Evolutionary conservation across 305 asterid genomes (phyloP).

Genomic region (Euphrasia arctica): DNA sequence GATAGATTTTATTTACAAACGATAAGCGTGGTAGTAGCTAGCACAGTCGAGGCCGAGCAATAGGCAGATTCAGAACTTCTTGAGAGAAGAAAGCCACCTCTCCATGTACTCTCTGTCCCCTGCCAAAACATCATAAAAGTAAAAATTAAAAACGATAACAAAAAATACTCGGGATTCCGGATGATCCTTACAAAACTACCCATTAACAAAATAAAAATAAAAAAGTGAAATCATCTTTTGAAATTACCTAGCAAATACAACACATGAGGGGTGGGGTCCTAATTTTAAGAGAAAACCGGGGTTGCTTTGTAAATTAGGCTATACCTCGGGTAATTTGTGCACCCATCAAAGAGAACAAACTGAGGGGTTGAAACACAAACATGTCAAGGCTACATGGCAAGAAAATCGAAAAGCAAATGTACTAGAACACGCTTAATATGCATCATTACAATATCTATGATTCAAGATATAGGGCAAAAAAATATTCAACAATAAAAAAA

Average conservation of each 20-base stretch:
- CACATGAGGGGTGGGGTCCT: too few relatives aligned
- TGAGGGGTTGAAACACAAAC: conserved; percentile 3
- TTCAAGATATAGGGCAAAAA: conserved; percentile 19
- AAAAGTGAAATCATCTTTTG: too few relatives aligned
- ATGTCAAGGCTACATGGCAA: conserved; percentile 6
- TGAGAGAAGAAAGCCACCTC: conserved; percentile 74
- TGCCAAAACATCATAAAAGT: conserved; percentile 21
- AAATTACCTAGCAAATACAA: too few relatives aligned
- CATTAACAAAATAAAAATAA: too few relatives aligned
- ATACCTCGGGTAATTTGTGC: background rate
- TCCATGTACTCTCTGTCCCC: conserved; percentile 58
- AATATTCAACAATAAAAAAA: background rate
- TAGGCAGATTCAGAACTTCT: conserved; percentile 41
- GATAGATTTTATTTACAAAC: conserved; percentile 2
- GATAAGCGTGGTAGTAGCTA: conserved; percentile 17
- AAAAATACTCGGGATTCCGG: background rate
- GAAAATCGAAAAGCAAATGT: background rate
- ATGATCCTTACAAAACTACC: too few relatives aligned
- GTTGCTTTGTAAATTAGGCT: background rate
- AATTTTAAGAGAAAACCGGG: background rate
- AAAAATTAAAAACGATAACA: background rate
- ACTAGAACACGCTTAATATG: background rate
- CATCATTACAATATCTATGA: background rate
- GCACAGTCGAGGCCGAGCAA: conserved; percentile 16
- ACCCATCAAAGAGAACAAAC: background rate